phyloP scores from a whole-genome alignment of 257 asterid genomes.

The Mitragyna speciosa region DNA sequence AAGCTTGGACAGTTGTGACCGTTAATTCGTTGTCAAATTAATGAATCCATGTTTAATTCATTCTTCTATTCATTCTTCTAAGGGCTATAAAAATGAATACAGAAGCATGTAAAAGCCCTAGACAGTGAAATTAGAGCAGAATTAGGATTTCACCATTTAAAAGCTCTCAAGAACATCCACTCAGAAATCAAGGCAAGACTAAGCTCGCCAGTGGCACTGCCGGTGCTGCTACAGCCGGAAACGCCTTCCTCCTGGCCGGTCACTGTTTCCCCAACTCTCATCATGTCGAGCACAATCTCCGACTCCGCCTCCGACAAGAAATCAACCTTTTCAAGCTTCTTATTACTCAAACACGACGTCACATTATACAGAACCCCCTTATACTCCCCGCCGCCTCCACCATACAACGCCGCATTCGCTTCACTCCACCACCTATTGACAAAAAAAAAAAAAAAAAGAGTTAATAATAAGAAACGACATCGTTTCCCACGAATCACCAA shows the following conservation, averaged over 20 bases:
- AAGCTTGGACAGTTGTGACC: not conserved
- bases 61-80: too few relatives aligned
- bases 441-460: not conserved
- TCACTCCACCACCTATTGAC: slow-evolving; percentile 60
- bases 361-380: slow-evolving; percentile 13
- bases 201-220: not conserved
- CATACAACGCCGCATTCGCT: slow-evolving; percentile 30
- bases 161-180: slow-evolving; percentile 75
- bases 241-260: slow-evolving; percentile 30
- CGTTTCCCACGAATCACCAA: not conserved
- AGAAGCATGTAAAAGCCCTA: not conserved
- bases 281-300: slow-evolving; percentile 35
- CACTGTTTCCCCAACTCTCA: slow-evolving; percentile 38
- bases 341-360: slow-evolving; percentile 3
- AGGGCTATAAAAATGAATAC: not conserved
- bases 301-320: slow-evolving; percentile 15
- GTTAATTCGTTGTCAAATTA: not conserved
- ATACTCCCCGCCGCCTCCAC: slow-evolving; percentile 22
- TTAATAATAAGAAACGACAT: not conserved
- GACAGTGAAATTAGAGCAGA: not conserved
- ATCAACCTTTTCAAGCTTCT: slow-evolving; percentile 5
- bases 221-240: not conserved
- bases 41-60: not conserved
- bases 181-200: slow-evolving; percentile 63
- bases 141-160: slow-evolving; percentile 49